phyloP scores from a whole-genome alignment of 2,329 filamentous ascomycete genomes.

The Diaporthe humulicola region DNA sequence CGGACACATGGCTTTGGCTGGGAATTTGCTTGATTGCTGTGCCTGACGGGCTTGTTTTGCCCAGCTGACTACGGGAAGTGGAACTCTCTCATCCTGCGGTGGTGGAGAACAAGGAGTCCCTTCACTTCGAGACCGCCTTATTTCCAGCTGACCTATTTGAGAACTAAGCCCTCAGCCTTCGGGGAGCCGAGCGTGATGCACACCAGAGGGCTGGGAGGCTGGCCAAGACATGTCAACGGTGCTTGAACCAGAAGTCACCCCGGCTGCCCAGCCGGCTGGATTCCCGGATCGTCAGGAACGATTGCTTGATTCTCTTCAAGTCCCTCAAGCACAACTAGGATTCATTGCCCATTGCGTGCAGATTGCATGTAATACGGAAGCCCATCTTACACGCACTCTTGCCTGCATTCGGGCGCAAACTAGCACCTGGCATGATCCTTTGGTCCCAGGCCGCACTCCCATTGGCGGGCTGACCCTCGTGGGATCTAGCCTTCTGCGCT shows the following conservation, averaged over 20 bases:
- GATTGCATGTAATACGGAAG: not conserved
- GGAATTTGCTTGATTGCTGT: not conserved
- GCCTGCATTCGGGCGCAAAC: not conserved
- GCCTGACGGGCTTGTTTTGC: not conserved
- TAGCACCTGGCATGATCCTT: slow-evolving; percentile 5
- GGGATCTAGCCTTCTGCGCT: slow-evolving; percentile 28
- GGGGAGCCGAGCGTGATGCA: not conserved
- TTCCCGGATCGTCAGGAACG: not conserved
- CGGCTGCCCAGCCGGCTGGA: slow-evolving; percentile 18
- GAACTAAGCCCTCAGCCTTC: not conserved
- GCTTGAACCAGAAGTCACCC: not conserved
- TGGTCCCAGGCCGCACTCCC: not conserved
- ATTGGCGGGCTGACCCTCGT: slow-evolving; percentile 16
- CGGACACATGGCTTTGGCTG: no score
- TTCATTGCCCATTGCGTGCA: not conserved
- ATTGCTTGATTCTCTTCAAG: not conserved
- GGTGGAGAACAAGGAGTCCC: not conserved
- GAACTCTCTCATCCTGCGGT: not conserved
- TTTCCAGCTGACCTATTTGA: not conserved
- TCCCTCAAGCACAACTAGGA: no score
- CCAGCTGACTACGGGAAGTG: slow-evolving; percentile 1
- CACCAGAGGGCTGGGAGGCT: not conserved
- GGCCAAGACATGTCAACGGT: slow-evolving; percentile 15
- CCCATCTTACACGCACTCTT: not conserved
- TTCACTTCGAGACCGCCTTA: not conserved